A percentile compares a stretch with the other conserved stretches of the same genome.
Conservation (phyloP, 441 rosid species). For the Theobroma grandiflorum region DNA sequence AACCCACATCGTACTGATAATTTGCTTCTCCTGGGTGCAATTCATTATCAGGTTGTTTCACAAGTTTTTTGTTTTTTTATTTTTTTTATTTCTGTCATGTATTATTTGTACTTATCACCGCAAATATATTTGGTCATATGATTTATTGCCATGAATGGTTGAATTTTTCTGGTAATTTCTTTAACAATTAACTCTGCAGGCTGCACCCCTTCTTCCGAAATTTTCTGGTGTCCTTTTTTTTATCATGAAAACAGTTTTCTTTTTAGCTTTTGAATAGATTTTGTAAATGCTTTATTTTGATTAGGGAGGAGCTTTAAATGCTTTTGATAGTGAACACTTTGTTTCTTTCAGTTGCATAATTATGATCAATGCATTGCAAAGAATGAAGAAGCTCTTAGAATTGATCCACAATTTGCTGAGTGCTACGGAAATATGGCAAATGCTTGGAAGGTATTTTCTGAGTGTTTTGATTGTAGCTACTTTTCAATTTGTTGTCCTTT, state of each 20-base stretch:
- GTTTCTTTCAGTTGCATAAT: constrained; percentile 69
- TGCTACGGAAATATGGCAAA: constrained; percentile 99
- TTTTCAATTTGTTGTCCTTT: background rate
- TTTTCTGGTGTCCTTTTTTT: background rate
- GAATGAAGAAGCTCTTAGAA: constrained; percentile 95
- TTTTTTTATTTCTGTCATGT: background rate
- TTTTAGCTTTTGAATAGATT: background rate
- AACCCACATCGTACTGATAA: constrained; percentile 90
- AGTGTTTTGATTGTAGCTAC: background rate
- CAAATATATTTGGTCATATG: background rate
- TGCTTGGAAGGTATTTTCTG: constrained; percentile 86
- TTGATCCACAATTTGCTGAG: constrained; percentile 97
- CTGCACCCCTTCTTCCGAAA: background rate
- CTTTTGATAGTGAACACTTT: constrained; percentile 3
- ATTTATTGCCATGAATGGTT: constrained; percentile 12
- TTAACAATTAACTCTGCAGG: background rate
- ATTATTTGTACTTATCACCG: background rate
- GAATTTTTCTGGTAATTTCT: background rate
- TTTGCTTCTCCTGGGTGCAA: constrained; percentile 96
- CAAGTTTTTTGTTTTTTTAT: background rate
- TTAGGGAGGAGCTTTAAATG: background rate
- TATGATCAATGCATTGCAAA: constrained; percentile 94
- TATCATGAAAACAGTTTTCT: background rate
- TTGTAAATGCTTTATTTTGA: constrained; percentile 8
- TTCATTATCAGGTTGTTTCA: constrained; percentile 81